A percentile compares a stretch with the other conserved stretches of the same genome.
These are phyloP conservation scores for Candida vartiovaarae DNA, from an alignment of 805 yeast genomes.

Conservation along the genomic window DNA sequence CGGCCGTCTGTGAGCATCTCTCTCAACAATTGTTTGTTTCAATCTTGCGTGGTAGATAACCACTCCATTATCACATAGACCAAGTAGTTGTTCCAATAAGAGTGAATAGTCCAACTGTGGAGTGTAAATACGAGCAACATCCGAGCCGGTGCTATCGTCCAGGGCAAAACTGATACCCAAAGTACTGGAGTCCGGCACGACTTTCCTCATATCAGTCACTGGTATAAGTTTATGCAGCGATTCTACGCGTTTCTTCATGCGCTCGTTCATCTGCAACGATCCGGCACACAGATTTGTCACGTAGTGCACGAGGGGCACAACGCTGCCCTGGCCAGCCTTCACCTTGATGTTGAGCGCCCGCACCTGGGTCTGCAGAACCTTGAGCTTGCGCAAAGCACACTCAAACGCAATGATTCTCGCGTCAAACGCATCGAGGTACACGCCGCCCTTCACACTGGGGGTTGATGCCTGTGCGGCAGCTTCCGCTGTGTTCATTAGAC, in stretches of 20 bases:
- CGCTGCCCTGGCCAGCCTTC: constrained; percentile 3
- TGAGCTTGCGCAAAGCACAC: constrained; percentile 43
- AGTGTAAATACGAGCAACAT: too few relatives aligned
- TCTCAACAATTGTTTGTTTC: constrained; percentile 25
- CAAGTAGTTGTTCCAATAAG: constrained; percentile 7
- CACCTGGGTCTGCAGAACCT: constrained; percentile 30
- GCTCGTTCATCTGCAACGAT: constrained; percentile 9
- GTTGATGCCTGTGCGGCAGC: constrained; percentile 21
- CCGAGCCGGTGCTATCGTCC: constrained; percentile 10
- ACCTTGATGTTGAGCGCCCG: constrained; percentile 15
- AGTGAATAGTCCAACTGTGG: constrained; percentile 1
- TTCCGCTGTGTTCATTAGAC: constrained; percentile 4
- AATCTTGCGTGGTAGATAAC: constrained; percentile 25
- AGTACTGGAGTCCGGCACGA: constrained; percentile 7
- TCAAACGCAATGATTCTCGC: constrained; percentile 53
- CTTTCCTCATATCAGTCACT: constrained; percentile 3
- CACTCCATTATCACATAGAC: constrained; percentile 23
- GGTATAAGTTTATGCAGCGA: constrained; percentile 5
- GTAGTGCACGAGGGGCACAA: constrained; percentile 13
- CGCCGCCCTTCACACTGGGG: constrained; percentile 25
- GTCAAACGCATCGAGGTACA: constrained; percentile 41
- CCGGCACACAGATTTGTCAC: constrained; percentile 13
- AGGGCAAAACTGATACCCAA: constrained; percentile 15
- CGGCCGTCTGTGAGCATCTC: constrained; percentile 25
- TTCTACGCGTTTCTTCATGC: constrained; percentile 7